These are phyloP conservation scores for Botrytis paeoniae DNA, from an alignment of 2,329 filamentous ascomycete species.

Conservation along the genomic window DNA sequence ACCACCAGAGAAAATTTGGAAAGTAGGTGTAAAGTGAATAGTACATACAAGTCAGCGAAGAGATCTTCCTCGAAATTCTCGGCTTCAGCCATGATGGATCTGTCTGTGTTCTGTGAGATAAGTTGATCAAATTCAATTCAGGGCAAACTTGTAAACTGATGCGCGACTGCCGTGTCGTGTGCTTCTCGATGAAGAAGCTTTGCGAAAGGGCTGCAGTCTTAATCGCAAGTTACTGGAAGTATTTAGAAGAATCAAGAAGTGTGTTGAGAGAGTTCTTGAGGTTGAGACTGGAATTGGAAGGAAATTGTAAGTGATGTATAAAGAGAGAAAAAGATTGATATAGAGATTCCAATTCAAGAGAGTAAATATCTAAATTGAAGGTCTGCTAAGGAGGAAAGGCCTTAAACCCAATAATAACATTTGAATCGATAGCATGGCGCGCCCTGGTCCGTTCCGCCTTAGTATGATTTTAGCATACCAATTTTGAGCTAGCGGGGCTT, in stretches of 20 bases:
- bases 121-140: slow-evolving; percentile 4
- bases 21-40: background rate
- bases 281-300: too few relatives aligned
- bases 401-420: background rate
- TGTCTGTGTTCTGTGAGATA: background rate
- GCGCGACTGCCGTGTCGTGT: background rate
- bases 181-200: slow-evolving; percentile 1
- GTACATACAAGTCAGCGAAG: slow-evolving; percentile 86
- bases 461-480: slow-evolving; percentile 6
- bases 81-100: slow-evolving; percentile 66
- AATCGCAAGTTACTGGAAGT: background rate
- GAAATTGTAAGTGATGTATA: background rate
- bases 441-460: slow-evolving; percentile 2
- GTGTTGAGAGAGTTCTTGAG: background rate
- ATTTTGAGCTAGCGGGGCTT: slow-evolving; percentile 1
- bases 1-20: background rate
- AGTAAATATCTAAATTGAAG: background rate
- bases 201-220: background rate
- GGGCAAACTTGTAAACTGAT: background rate
- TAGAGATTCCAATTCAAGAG: background rate
- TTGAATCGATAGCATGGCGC: background rate
- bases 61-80: slow-evolving; percentile 90
- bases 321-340: background rate
- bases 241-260: background rate
- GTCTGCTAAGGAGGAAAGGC: background rate